Evolutionary conservation across 768 basidiomycete genomes (phyloP).

Genomic region (Trametes gibbosa): DNA sequence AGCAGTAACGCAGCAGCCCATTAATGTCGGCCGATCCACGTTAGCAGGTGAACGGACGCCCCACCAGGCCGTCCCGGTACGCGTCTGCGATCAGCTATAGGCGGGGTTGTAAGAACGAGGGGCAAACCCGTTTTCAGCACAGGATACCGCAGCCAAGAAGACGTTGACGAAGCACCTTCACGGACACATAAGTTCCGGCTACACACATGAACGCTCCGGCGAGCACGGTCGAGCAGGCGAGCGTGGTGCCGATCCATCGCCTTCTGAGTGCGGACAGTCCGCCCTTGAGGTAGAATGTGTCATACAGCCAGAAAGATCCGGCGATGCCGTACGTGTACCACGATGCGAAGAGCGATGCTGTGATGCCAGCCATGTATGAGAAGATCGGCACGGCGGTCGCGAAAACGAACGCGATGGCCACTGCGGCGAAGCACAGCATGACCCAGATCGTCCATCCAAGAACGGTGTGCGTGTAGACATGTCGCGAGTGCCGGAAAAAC

Average conservation of each 20-base stretch:
- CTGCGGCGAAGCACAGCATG: slow-evolving; percentile 39
- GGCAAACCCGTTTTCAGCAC: neutral
- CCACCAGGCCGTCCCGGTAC: slow-evolving; percentile 40
- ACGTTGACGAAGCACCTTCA: slow-evolving; percentile 38
- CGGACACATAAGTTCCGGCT: slow-evolving; percentile 50
- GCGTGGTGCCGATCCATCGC: slow-evolving; percentile 32
- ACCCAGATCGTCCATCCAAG: slow-evolving; percentile 51
- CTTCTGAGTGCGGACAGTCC: slow-evolving; percentile 30
- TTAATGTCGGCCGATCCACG: neutral
- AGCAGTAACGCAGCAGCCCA: no score
- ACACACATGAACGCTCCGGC: slow-evolving; percentile 52
- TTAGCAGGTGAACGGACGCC: slow-evolving; percentile 46
- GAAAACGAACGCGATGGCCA: slow-evolving; percentile 44
- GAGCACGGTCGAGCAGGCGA: slow-evolving; percentile 44
- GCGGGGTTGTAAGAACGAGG: neutral
- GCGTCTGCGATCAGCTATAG: slow-evolving; percentile 46
- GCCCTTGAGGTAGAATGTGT: slow-evolving; percentile 43
- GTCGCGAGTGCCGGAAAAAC: slow-evolving; percentile 45
- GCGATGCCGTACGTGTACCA: slow-evolving; percentile 58
- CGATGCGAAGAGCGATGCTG: slow-evolving; percentile 53
- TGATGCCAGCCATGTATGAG: slow-evolving; percentile 51
- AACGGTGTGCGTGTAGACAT: slow-evolving; percentile 49
- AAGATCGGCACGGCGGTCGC: slow-evolving; percentile 54
- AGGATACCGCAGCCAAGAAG: neutral
- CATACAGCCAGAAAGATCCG: slow-evolving; percentile 54